Percentiles rank a stretch among this genome's conserved stretches.
Conservation (phyloP, 805 yeast genomes). For the Wickerhamiella azymoides region DNA sequence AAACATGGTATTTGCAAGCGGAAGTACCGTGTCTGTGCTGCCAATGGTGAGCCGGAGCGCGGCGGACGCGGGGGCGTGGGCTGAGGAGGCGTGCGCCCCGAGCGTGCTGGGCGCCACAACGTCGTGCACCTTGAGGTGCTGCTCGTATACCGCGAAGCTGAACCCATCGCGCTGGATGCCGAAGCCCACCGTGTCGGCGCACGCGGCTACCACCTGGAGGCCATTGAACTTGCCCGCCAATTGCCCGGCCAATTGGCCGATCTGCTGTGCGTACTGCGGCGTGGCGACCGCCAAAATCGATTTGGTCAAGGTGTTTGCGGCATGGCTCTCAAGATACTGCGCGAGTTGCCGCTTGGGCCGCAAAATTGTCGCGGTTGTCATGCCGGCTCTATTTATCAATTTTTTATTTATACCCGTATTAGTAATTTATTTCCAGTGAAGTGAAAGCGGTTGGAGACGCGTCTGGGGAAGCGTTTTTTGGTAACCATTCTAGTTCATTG, state of each 20-base stretch:
- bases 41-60: constrained; percentile 4
- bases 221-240: too few relatives aligned
- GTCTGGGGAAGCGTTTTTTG: too few relatives aligned
- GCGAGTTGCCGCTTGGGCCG: constrained; percentile 16
- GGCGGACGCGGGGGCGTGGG: constrained; percentile 8
- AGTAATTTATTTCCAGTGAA: neutral
- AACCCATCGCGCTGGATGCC: constrained; percentile 24
- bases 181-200: constrained; percentile 23
- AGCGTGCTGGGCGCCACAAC: constrained; percentile 1
- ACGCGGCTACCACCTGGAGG: constrained; percentile 20
- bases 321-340: constrained; percentile 15
- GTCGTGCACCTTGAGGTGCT: constrained; percentile 16
- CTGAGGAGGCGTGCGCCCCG: neutral
- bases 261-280: constrained; percentile 24
- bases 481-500: too few relatives aligned
- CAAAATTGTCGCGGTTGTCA: constrained; percentile 21
- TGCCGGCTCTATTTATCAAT: neutral
- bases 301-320: constrained; percentile 14
- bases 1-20: constrained; percentile 26
- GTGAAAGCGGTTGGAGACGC: too few relatives aligned
- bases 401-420: neutral
- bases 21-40: constrained; percentile 16
- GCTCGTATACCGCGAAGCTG: constrained; percentile 17
- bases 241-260: constrained; percentile 12
- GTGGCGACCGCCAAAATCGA: constrained; percentile 24